Percentiles rank a stretch among this genome's conserved stretches.
These are phyloP conservation scores for Talaromyces amestolkiae DNA, from an alignment of 2,329 filamentous ascomycete species.

Conservation along the genomic window DNA sequence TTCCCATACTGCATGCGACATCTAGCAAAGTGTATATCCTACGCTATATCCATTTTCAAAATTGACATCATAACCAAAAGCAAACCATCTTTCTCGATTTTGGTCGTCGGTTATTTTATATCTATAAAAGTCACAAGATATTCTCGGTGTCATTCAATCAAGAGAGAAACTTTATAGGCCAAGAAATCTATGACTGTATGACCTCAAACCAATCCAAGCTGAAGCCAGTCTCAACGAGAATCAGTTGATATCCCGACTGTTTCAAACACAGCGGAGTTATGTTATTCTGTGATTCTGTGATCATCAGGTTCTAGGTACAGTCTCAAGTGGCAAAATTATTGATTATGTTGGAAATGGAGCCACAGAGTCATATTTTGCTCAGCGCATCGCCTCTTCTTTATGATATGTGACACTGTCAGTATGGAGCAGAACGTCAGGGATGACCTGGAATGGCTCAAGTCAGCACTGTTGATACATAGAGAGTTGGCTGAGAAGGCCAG, in stretches of 20 bases:
- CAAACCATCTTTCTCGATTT: neutral
- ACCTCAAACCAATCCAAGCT: no score
- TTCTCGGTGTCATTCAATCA: no score
- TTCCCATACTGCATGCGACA: neutral
- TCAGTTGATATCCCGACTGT: no score
- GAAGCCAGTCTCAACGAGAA: no score
- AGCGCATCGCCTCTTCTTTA: neutral
- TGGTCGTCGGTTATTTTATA: neutral
- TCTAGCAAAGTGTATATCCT: neutral
- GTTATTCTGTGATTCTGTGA: no score
- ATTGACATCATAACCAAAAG: neutral
- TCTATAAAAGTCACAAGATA: no score
- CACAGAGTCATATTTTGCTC: neutral
- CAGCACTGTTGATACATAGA: neutral
- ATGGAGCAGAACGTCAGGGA: slow-evolving; percentile 8
- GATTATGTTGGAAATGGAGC: neutral
- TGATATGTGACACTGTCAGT: neutral
- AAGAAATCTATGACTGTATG: no score
- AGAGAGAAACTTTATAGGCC: no score
- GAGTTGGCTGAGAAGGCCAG: neutral
- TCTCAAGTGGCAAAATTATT: no score
- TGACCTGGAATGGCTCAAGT: slow-evolving; percentile 2
- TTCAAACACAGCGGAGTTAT: no score
- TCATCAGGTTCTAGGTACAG: no score
- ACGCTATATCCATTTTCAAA: neutral